Evolutionary conservation across 2,329 filamentous ascomycete genomes (phyloP), one percentile per base, ranked within the genome.

Genomic region (Metarhizium humberi): DNA sequence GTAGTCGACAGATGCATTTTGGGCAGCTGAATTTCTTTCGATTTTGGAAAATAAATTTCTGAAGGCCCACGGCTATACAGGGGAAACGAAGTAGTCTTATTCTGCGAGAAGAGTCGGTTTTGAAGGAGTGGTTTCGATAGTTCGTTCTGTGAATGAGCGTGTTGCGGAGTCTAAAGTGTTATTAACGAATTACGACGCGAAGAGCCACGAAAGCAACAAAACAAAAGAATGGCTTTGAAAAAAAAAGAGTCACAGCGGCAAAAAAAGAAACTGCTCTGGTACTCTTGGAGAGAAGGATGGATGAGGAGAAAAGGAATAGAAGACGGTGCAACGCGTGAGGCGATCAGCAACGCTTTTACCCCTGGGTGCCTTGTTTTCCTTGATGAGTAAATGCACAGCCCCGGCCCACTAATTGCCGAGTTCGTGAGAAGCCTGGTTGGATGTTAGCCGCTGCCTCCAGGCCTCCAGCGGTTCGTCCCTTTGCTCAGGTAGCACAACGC

Each of bases 1-100:
- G 69, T 63, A 43, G 69, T 59, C 38, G 71, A 67, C 59, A 70
- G 59, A 68, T 69, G 74, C 76, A 78, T 78, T 47, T 3, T 40
- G 38, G 25, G 25, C 25, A 2, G 32, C 32, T 34, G 32, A 11
- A 8, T 11, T 34, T 34, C 10, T 34, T 34, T 25, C 4, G 4
- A 25, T 25, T 11, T 34, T 34, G 10, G 10, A 34, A 34, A 34
- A 34, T 8, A 11, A 34, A 34, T 34, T 34, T 3, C 7, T 8
- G 6, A 34, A 8, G 25, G 25, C 25, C 25, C 25, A 25, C 25
- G 25, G 4, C 25, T 25, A 25, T 25, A 25, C 25, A 25, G 25
- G 25, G 25, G 25, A 25, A 25, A 25, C 3, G 1, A 25, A 25
- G 25, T 25, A 25, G 25, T 25, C 25, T 42, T 29, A 5, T 36